Evolutionary conservation across 768 basidiomycete genomes (phyloP), one percentile per base, ranked within the genome.

Genomic region (Asterophora lycoperdoides): DNA sequence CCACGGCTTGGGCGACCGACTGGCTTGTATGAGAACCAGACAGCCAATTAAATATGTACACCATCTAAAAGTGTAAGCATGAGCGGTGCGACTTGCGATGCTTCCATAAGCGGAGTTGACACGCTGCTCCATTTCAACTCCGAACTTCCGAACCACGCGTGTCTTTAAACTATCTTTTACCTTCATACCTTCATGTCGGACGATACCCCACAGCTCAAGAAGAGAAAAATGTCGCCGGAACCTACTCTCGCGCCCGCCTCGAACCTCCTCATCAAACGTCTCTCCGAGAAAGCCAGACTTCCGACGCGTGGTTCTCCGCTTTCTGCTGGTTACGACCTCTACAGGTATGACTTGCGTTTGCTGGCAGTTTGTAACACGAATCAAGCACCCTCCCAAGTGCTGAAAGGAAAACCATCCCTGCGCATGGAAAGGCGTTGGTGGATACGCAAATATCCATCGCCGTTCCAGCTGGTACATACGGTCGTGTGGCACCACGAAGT

Each of bases 281-380:
- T 88, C 32, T 92, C 89, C 2, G 79, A 82, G 14, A 88, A 84
- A 60, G 96, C 90, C 19, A 86, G 65, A 53, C 63, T 92, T 17
- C 96, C 96, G 2, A 93, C 89, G 8, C 80, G 92, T 42, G 95
- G 96, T 1, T 92, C 89, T 2, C 67, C 81, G 2, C 72, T 93
- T 41, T 80, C 95, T 2, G 96, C 96, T 1, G 96, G 96, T 5
- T 96, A 98, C 62, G 96, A 99, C 66, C 74, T 99, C 32, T 94
- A 93, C 70, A 87, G 88, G 93, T 90, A 63, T n/a, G 51, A 37
- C 26, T 10, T 15, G 17, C 20, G 26, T 15, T 11, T 18, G 44
- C 34, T 20, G 9, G 30, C 9, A 3, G 20, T 36, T 15, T 8
- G 15, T 38, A 45, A 48, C 13, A 23, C 9, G 30, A 37, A 29